Conservation (phyloP, 495 filamentous ascomycete species). For the Podospora fimiseda region DNA sequence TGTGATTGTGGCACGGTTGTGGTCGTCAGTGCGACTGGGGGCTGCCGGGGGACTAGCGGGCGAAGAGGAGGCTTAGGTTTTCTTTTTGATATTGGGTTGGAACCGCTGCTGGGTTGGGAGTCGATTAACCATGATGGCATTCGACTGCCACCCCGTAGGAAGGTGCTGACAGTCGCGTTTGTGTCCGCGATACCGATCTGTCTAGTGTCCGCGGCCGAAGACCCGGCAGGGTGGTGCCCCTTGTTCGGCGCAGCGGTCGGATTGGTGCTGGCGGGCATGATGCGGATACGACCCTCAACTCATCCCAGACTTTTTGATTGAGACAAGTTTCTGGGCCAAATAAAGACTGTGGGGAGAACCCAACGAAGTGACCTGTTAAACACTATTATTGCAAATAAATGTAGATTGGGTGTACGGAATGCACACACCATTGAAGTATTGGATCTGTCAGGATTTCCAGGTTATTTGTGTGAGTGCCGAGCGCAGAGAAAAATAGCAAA, state of each 20-base stretch:
- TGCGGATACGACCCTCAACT: constrained; percentile 5
- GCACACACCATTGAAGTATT: too few species aligned
- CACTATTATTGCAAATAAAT: too few species aligned
- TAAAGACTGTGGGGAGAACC: background rate
- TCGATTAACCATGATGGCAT: background rate
- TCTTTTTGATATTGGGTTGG: background rate
- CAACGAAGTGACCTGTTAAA: too few species aligned
- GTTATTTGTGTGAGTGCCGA: too few species aligned
- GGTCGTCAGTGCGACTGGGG: background rate
- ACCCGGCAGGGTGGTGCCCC: background rate
- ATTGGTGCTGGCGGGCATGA: constrained; percentile 12
- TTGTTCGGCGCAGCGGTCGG: background rate
- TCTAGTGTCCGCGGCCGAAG: background rate
- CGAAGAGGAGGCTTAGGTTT: background rate
- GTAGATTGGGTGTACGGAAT: too few species aligned
- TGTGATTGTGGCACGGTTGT: background rate
- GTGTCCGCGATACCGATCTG: background rate
- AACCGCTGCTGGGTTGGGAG: background rate
- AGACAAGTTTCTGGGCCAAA: background rate
- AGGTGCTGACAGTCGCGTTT: background rate
- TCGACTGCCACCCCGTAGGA: background rate
- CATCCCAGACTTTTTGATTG: constrained; percentile 9
- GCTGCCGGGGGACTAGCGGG: background rate
- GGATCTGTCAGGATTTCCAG: too few species aligned
- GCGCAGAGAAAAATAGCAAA: too few species aligned